Evolutionary conservation across 1,284 basidiomycete species (phyloP), one percentile per base, ranked within the genome.

Genomic region (Testicularia cyperi): DNA sequence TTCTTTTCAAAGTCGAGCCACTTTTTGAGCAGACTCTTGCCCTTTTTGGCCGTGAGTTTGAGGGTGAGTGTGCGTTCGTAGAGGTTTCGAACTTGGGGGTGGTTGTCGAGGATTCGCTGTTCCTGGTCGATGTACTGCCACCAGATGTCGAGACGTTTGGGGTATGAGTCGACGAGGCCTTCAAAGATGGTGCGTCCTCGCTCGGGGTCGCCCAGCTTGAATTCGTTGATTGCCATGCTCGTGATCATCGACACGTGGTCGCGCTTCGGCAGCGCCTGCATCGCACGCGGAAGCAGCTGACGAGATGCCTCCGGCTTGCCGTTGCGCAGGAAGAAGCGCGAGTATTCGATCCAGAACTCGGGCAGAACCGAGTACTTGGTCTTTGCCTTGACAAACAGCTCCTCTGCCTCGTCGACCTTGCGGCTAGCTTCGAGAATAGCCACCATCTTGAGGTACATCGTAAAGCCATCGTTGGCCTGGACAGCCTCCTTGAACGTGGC

Each of bases 61-160:
- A 86, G 81, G 15, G 83, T 79, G 12, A 98, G 79, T 7, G 89
- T 83, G 12, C 92, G 86, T 53, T 88, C 86, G 68, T 96, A 92
- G 15, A 97, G 78, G 42, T 85, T 87, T 60, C 90, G 30, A 18
- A 61, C 48, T 23, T 54, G 44, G 4, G 18, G 20, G 24, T 64
- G 40, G 15, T 60, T 55, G 4, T 37, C 46, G 7, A 42, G 31
- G 31, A 52, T n/a, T 10, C 57, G 37, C 6, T 85, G 86, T 74
- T 97, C 89, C 85, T 96, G 92, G 75, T 98, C 95, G 74, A 97
- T 86, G 78, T 98, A 99, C 44, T 97, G 82, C 46, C 88, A 88
- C 92, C 96, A 98, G 29, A 97, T 80, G 77, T 98, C 94, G 80
- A 92, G 86, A 36, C 91, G 85, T 77, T 92, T 96, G 3, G 92